Evolutionary conservation across 208 protist genomes (phyloP).

Genomic region (Porcisia deanei): DNA sequence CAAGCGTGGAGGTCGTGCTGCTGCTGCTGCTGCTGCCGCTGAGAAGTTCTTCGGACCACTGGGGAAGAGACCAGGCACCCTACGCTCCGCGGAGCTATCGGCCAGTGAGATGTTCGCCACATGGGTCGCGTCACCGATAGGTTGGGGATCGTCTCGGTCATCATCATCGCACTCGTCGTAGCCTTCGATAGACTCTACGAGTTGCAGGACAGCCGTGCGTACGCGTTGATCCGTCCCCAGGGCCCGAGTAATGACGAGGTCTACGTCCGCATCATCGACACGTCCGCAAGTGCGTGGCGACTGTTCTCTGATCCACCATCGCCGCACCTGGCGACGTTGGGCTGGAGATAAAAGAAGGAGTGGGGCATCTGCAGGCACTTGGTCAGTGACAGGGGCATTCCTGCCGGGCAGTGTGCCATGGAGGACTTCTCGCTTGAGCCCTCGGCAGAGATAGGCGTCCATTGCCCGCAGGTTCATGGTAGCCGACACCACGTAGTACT

Average conservation of each 20-base stretch:
- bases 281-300: neutral
- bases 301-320: slow-evolving; percentile 20
- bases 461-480: slow-evolving; percentile 57
- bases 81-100: neutral
- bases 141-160: neutral
- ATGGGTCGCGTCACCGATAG: neutral
- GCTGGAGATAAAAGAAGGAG: slow-evolving; percentile 20
- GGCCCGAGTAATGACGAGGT: neutral
- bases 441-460: slow-evolving; percentile 39
- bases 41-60: neutral
- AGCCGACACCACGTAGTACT: slow-evolving; percentile 78
- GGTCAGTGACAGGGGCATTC: neutral
- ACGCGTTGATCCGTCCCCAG: neutral
- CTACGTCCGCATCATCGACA: slow-evolving; percentile 3
- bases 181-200: slow-evolving; percentile 13
- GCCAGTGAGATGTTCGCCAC: neutral
- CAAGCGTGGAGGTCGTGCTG: neutral
- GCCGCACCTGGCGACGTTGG: slow-evolving; percentile 14
- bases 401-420: neutral
- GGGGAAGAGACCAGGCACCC: neutral
- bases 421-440: neutral
- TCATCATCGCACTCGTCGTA: neutral
- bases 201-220: slow-evolving; percentile 17
- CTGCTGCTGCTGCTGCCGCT: neutral
- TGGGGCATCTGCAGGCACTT: neutral